Percentiles rank a stretch among this genome's conserved stretches.
Evolutionary conservation across 495 filamentous ascomycete species (phyloP).

Genomic region (Penicillium samsonianum): DNA sequence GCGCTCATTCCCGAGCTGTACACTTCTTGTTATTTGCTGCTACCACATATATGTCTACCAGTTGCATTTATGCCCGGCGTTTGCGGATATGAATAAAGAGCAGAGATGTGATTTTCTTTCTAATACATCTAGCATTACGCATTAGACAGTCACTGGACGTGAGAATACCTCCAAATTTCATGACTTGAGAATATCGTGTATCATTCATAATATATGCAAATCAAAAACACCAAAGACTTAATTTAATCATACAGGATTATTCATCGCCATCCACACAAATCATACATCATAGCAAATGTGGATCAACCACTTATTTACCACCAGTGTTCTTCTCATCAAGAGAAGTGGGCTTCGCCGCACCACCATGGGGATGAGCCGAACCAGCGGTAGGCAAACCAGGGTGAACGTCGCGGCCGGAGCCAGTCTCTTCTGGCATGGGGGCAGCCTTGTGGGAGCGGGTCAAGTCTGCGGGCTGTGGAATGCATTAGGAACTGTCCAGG

Average conservation of each 20-base stretch:
- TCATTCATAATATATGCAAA: neutral
- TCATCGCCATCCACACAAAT: neutral
- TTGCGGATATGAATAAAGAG: conserved; percentile 20
- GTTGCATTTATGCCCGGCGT: conserved; percentile 31
- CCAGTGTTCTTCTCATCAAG: conserved; percentile 4
- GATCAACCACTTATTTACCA: neutral
- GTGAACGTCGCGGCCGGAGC: conserved; percentile 30
- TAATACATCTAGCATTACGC: neutral
- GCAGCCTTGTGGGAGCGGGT: conserved; percentile 46
- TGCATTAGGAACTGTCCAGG: neutral
- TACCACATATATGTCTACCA: conserved; percentile 24
- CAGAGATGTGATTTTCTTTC: conserved; percentile 1
- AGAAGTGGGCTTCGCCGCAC: neutral
- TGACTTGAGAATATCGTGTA: too few relatives aligned
- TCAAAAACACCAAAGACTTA: neutral
- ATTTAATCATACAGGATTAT: neutral
- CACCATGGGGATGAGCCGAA: neutral
- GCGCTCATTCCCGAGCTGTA: conserved; percentile 18
- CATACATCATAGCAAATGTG: neutral
- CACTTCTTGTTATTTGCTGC: conserved; percentile 17
- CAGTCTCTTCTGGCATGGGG: conserved; percentile 43
- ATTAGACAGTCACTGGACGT: neutral
- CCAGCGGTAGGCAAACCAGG: conserved; percentile 30
- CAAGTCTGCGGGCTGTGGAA: conserved; percentile 38
- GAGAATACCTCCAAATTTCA: neutral